Evolutionary conservation across 495 filamentous ascomycete genomes (phyloP), one percentile per base, ranked within the genome.

Genomic region (Neurospora sp.): DNA sequence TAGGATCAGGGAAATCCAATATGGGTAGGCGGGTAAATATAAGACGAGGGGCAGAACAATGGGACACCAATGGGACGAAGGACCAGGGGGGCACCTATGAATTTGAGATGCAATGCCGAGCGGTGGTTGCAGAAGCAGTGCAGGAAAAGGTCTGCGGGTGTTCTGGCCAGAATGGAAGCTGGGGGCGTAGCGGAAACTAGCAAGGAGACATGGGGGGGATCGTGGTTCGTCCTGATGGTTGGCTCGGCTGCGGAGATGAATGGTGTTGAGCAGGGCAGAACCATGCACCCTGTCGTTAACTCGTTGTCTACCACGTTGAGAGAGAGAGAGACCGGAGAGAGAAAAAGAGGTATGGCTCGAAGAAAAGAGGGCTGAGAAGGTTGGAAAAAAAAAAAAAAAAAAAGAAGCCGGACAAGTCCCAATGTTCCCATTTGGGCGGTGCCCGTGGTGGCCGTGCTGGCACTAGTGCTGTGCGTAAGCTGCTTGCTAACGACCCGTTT

Each of bases 1-100:
- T 31, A 27, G 54, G 54, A 35, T 62, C 54, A 62, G 54, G 54
- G 27, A 16, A 62, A 62, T 48, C 69, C 77, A 80, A 80, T 81
- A 77, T 81, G 78, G 79, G 77, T 27, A 71, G 42, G 73, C 81
- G 81, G 81, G 75, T 82, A 81, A 81, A 81, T 81, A 76, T 74
- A 72, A 69, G 40, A 78, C 77, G 77, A 73, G 75, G 41, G 73
- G 69, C 69, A 59, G 72, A 72, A 66, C 72, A 66, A 46, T 69
- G 38, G 69, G 74, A 76, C 74, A 69, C 80, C 80, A 82, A 82
- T 82, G 77, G 72, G 77, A 75, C 69, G 72, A 44, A 40, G 37
- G 7, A 37, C 48, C 70, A 40, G 42, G 75, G 46, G 46, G 46
- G 0, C 0, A 70, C 69, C 72, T 71, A 73, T 66, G 72, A 80